Conservation (phyloP, 257 asterid species). For the Solanum chiquidenum region DNA sequence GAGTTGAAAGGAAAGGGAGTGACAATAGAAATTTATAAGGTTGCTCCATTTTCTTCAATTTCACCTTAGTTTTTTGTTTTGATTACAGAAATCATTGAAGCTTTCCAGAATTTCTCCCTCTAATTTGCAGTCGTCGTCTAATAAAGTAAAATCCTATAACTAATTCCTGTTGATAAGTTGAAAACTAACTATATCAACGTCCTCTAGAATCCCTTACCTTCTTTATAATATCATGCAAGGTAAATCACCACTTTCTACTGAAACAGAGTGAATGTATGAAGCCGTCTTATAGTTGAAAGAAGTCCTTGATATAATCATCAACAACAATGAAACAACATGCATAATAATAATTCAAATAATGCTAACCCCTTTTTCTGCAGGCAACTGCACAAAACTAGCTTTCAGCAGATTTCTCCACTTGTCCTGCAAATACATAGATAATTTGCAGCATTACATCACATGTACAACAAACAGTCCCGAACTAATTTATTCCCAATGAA, state of each 20-base stretch:
- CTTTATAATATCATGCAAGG: neutral
- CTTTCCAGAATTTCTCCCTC: neutral
- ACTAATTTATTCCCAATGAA: neutral
- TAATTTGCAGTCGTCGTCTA: neutral
- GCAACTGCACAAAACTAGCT: constrained; percentile 74
- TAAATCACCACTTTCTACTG: neutral
- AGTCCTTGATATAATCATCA: neutral
- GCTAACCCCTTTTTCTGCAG: constrained; percentile 73
- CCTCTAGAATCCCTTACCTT: too few species aligned
- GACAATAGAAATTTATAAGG: neutral
- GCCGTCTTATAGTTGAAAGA: neutral
- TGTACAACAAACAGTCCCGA: neutral
- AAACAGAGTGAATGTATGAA: neutral
- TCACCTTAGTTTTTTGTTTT: neutral
- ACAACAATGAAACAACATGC: neutral
- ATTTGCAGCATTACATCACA: neutral
- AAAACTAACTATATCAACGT: too few species aligned
- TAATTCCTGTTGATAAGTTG: too few species aligned
- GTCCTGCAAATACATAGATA: constrained; percentile 41
- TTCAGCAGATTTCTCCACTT: constrained; percentile 96
- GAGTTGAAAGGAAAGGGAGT: neutral
- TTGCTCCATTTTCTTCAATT: neutral
- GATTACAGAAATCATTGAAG: neutral
- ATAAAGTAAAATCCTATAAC: too few species aligned
- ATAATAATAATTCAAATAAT: neutral